phyloP scores from a whole-genome alignment of 2,329 filamentous ascomycete species.

The Pezicula neosporulosa region DNA sequence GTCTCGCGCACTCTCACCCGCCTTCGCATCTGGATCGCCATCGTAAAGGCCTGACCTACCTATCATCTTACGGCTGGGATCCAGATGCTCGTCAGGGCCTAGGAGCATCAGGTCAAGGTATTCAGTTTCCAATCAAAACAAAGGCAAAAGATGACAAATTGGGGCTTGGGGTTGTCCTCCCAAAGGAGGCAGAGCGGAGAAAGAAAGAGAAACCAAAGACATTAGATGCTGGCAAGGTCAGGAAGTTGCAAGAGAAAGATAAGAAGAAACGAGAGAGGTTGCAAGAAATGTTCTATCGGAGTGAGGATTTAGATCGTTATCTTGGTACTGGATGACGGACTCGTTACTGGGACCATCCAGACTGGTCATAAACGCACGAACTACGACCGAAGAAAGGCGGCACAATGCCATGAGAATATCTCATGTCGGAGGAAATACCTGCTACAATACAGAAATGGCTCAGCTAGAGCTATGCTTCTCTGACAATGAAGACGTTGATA shows the following conservation, averaged over 20 bases:
- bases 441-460: no score
- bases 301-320: slow-evolving; percentile 74
- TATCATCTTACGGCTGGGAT: slow-evolving; percentile 70
- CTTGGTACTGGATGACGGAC: slow-evolving; percentile 16
- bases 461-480: no score
- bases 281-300: slow-evolving; percentile 68
- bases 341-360: background rate
- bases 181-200: slow-evolving; percentile 29
- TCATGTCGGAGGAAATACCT: background rate
- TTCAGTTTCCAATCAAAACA: slow-evolving; percentile 71
- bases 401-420: no score
- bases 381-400: no score
- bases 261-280: slow-evolving; percentile 61
- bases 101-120: slow-evolving; percentile 65
- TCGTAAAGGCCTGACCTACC: slow-evolving; percentile 65
- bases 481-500: no score
- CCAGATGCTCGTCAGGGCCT: slow-evolving; percentile 70
- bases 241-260: slow-evolving; percentile 57
- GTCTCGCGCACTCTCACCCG: slow-evolving; percentile 64
- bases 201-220: slow-evolving; percentile 42
- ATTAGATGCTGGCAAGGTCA: slow-evolving; percentile 68
- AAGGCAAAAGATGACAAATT: slow-evolving; percentile 67
- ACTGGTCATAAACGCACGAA: background rate
- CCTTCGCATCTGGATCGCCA: slow-evolving; percentile 69
- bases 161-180: slow-evolving; percentile 61